These are phyloP conservation scores for Spathaspora sp. DNA, from an alignment of 1,139 yeast species.

Conservation along the genomic window DNA sequence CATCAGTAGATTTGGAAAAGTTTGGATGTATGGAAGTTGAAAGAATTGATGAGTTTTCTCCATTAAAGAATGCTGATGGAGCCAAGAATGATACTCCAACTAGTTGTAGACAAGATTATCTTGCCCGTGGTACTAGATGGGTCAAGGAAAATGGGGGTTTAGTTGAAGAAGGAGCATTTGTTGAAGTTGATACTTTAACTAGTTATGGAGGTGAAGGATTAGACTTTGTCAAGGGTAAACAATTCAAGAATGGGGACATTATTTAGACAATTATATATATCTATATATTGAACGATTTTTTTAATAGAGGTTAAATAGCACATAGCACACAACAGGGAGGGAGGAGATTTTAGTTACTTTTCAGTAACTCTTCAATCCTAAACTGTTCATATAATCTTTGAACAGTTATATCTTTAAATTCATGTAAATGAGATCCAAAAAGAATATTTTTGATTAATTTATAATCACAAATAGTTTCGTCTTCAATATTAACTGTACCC, in stretches of 20 bases:
- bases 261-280: conserved; percentile 19
- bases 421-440: conserved; percentile 66
- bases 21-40: conserved; percentile 94
- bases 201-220: conserved; percentile 89
- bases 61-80: conserved; percentile 88
- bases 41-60: conserved; percentile 84
- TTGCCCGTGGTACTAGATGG: conserved; percentile 79
- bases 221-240: conserved; percentile 53
- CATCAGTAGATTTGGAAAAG: conserved; percentile 64
- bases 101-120: conserved; percentile 68
- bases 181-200: conserved; percentile 77
- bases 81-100: conserved; percentile 81
- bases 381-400: conserved; percentile 60
- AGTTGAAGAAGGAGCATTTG: conserved; percentile 48
- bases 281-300: background rate
- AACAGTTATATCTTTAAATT: conserved; percentile 64
- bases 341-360: background rate
- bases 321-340: background rate
- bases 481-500: conserved; percentile 37
- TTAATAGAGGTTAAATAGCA: too few species aligned
- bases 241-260: conserved; percentile 43
- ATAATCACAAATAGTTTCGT: conserved; percentile 56
- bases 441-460: conserved; percentile 55
- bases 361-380: conserved; percentile 33
- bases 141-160: conserved; percentile 64